Percentiles rank a stretch among this genome's conserved stretches.
These are phyloP conservation scores for Bipolaris victoriae DNA, from an alignment of 2,329 filamentous ascomycete genomes.

Conservation along the genomic window DNA sequence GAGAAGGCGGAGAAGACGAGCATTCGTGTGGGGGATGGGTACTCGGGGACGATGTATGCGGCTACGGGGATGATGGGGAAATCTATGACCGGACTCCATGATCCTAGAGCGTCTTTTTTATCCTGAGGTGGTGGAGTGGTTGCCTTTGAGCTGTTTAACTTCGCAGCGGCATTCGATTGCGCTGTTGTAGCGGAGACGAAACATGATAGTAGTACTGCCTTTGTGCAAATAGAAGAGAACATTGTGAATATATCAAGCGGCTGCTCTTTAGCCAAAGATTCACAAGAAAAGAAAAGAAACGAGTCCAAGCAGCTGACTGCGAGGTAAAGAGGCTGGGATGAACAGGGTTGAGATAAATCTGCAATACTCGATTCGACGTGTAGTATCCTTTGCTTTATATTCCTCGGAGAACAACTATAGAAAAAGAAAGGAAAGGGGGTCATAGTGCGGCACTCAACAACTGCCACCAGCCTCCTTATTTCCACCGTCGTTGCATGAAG, in stretches of 20 bases:
- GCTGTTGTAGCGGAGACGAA: neutral
- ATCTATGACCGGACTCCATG: conserved; percentile 23
- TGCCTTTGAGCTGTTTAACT: neutral
- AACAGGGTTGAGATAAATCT: neutral
- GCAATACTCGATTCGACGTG: neutral
- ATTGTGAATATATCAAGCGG: neutral
- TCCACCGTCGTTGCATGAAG: no score
- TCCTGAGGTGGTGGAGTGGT: conserved; percentile 1
- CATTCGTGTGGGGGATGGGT: conserved; percentile 23
- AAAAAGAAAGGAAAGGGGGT: neutral
- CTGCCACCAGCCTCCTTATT: neutral
- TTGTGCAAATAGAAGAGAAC: neutral
- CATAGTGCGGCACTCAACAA: neutral
- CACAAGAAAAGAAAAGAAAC: neutral
- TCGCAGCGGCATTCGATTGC: neutral
- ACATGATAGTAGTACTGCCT: neutral
- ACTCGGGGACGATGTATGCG: conserved; percentile 28
- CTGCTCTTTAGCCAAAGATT: neutral
- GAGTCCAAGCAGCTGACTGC: neutral
- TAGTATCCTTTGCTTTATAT: neutral
- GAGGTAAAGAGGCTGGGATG: neutral
- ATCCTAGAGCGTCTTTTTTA: conserved; percentile 4
- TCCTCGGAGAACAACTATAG: neutral
- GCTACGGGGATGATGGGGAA: conserved; percentile 32
- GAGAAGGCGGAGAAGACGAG: conserved; percentile 28